These are phyloP conservation scores for Thraustochytrium sp. DNA, from an alignment of 352 stramenopile genomes.

Conservation along the genomic window DNA sequence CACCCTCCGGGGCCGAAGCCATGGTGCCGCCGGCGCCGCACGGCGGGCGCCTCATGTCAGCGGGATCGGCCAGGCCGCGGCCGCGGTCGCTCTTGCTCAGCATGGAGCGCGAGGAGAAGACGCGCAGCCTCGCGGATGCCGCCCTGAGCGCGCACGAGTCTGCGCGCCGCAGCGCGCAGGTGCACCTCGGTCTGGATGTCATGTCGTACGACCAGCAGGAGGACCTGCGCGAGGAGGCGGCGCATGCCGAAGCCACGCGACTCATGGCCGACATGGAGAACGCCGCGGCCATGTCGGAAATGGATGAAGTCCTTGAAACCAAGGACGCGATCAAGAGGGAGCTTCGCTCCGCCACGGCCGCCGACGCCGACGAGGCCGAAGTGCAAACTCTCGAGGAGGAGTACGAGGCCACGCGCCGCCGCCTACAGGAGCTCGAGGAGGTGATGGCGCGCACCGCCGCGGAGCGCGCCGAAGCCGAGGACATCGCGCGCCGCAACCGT, in stretches of 20 bases:
- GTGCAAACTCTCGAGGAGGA: not conserved
- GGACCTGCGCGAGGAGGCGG: constrained; percentile 19
- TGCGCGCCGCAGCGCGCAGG: not conserved
- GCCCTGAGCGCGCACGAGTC: constrained; percentile 36
- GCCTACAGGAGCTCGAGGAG: not conserved
- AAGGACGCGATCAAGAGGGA: constrained; percentile 20
- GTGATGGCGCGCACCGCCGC: not conserved
- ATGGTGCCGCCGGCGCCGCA: too few relatives aligned
- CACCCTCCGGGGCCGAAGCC: too few relatives aligned
- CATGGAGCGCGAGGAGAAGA: not conserved
- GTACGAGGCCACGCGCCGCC: not conserved
- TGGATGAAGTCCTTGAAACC: not conserved
- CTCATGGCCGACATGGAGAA: constrained; percentile 29
- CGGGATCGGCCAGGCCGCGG: not conserved
- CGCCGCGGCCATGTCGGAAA: not conserved
- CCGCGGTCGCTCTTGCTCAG: not conserved
- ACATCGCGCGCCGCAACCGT: not conserved
- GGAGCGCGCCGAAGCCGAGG: constrained; percentile 26
- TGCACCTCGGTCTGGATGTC: constrained; percentile 19
- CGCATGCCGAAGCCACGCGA: not conserved
- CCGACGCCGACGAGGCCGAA: not conserved
- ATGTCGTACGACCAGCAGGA: constrained; percentile 41
- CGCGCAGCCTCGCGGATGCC: not conserved
- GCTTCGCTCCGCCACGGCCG: not conserved
- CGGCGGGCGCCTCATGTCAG: not conserved